These are phyloP conservation scores for Fraxinus greggii DNA, from an alignment of 305 asterid species.

Conservation along the genomic window DNA sequence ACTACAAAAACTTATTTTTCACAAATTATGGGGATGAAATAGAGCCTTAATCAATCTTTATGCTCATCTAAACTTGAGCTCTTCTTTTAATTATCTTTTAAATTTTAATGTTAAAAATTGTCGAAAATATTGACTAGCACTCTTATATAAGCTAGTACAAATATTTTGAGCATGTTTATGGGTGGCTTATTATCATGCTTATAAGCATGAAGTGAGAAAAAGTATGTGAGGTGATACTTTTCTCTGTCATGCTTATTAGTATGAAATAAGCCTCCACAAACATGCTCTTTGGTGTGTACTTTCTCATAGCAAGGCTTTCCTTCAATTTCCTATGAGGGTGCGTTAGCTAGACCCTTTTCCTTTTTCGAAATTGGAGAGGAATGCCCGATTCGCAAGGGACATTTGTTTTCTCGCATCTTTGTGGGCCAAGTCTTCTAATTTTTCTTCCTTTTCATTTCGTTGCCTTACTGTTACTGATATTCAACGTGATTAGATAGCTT, in stretches of 20 bases:
- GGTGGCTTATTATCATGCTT: not conserved
- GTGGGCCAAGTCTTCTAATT: not conserved
- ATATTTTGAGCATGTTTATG: not conserved
- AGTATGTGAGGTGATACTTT: not conserved
- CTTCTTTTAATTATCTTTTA: not conserved
- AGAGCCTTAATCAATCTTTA: not conserved
- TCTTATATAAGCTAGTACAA: not conserved
- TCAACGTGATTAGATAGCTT: not conserved
- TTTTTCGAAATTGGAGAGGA: not conserved
- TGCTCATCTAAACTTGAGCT: not conserved
- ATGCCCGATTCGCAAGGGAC: not conserved
- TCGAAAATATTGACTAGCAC: not conserved
- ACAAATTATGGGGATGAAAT: not conserved
- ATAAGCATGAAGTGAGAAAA: not conserved
- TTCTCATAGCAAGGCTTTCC: not conserved
- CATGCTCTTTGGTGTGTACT: not conserved
- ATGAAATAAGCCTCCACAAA: not conserved
- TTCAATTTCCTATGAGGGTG: not conserved
- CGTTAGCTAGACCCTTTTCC: not conserved
- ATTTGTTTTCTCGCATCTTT: not conserved
- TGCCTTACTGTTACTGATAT: not conserved
- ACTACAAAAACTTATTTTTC: not conserved
- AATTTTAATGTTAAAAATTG: not conserved
- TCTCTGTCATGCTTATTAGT: not conserved
- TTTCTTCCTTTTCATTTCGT: not conserved